These are phyloP conservation scores for Hippophae tibetana DNA, from an alignment of 306 rosid genomes.

Conservation along the genomic window DNA sequence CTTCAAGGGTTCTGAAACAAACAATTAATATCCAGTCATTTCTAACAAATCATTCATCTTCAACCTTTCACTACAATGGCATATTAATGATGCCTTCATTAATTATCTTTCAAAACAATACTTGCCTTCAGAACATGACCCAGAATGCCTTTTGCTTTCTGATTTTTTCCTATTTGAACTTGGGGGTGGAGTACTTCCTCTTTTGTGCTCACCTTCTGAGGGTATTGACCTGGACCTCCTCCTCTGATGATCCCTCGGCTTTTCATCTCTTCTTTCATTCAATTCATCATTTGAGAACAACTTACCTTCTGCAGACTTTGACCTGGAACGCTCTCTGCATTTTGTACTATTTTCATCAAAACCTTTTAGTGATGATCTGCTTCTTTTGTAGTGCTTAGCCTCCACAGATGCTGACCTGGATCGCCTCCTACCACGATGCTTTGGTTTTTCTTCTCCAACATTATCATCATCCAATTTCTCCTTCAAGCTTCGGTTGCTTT, in stretches of 20 bases:
- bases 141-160: conserved; percentile 25
- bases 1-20: conserved; percentile 20
- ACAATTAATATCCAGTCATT: conserved; percentile 23
- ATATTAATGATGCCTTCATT: conserved; percentile 28
- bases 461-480: conserved; percentile 33
- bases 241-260: conserved; percentile 38
- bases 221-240: conserved; percentile 40
- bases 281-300: conserved; percentile 25
- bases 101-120: conserved; percentile 23
- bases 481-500: conserved; percentile 32
- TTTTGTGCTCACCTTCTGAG: conserved; percentile 27
- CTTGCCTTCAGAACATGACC: conserved; percentile 41
- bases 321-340: conserved; percentile 37
- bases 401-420: conserved; percentile 64
- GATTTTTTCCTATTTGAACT: conserved; percentile 31
- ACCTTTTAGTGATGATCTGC: conserved; percentile 32
- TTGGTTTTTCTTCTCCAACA: conserved; percentile 49
- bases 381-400: conserved; percentile 34
- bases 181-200: conserved; percentile 38
- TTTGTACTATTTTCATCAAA: conserved; percentile 31
- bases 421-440: conserved; percentile 61
- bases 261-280: conserved; percentile 41
- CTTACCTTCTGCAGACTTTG: conserved; percentile 50
- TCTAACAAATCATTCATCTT: conserved; percentile 15
- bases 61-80: conserved; percentile 18